Base-by-base conservation (phyloP, 805 yeast genomes). In the Cyberlindnera samutprakarnensis region DNA sequence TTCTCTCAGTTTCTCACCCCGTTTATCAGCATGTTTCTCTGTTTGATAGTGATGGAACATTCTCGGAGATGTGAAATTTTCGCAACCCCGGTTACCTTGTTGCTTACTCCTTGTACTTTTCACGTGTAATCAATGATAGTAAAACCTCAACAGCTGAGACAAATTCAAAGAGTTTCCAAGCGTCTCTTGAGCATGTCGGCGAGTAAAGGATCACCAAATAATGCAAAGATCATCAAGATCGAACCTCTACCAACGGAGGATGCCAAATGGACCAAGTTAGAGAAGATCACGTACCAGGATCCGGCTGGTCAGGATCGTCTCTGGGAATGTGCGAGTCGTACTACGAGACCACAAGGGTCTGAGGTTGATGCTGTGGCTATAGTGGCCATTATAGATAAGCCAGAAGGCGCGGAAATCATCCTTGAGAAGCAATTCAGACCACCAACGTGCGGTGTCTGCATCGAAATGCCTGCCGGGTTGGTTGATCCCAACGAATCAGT, bases 401-500 rank as follows among this genome's bases (percentile, higher is more conserved):
- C 70, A 6, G 55, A 59, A 13, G 69, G 68, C 14, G 69, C 75
- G 4, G 75, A 72, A 39, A 57, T 63, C 22, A 64, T 61, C 42
- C 61, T 92, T 13, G 90, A 85, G 51, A 85, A 84, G 52, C 98
- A 90, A 55, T 90, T 81, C 61, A 70, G 98, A 36, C 96, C 97
- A 1, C 97, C 98, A 1, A 82, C 81, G 4, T 79, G 70, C 32
- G 90, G 86, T 14, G 85, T 90, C 7, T 80, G 94, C 49, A 76
- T 90, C 40, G 98, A 90, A 57, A 70, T 88, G 53, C 98, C 98
- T 1, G 98, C 98, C 1, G 98, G 98, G 0, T 64, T 90, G 41
- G 71, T 92, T 25, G 98, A 90, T 54, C 85, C 88, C 2, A 69
- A 73, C 32, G 97, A 92, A 54, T 54, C 78, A 1, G 57, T 85